Base-by-base conservation (phyloP, 805 yeast species). In the Debaryomyces castellii region DNA sequence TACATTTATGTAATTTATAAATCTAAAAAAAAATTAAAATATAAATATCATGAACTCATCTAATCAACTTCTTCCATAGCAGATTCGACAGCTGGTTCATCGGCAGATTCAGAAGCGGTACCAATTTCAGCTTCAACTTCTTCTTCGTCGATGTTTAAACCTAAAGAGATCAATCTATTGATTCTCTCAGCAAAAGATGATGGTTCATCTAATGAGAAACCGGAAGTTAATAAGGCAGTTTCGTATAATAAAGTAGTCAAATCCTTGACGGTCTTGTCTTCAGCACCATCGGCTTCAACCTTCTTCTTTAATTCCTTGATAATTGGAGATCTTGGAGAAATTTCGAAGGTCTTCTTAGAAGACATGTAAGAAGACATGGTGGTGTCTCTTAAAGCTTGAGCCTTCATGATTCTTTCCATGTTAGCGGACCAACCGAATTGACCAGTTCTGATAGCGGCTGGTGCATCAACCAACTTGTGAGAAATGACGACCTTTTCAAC, bases 341-440 rank as follows among this genome's bases (percentile, higher is more conserved):
- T 90, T 82, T 94, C 99, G 64, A 94, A 89, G 67, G 94, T 94
- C 86, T 94, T 94, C 90, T 94, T 94, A 46, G 99, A 94, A 40
- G 98, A 87, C 99, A 94, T 94, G 94, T 94, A 94, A 53, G 97
- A 83, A 35, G 98, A 90, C 99, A 94, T 94, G 61, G 96, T 82
- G 62, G 96, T 88, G 75, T 94, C 99, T 81, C 98, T 90, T 66
- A 94, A 80, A 62, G 99, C 99, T 82, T 94, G 99, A 52, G 99
- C 99, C 83, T 94, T 94, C 99, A 94, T 94, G 83, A 94, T 94
- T 87, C 99, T 92, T 82, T 94, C 99, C 99, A 94, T 94, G 83
- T 94, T 94, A 66, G 99, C 99, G 59, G 99, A 94, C 99, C 99
- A 94, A 73, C 99, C 99, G 74, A 94, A 94, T 81, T 94, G 98